Evolutionary conservation across 164 flowering plant species (phyloP).

Genomic region (Magnolia changhungtana): DNA sequence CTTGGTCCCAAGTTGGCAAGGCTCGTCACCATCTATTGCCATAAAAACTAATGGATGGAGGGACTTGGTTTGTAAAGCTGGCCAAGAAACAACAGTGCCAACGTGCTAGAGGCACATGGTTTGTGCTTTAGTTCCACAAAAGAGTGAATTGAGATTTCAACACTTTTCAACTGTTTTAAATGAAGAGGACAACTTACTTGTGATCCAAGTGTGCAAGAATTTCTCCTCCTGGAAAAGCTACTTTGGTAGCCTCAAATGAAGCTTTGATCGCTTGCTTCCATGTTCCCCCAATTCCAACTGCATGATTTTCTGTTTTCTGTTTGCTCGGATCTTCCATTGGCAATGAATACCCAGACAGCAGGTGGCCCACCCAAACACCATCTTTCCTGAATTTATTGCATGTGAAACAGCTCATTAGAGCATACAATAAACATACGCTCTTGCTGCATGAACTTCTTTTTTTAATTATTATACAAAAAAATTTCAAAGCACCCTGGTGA

Average conservation of each 20-base stretch:
- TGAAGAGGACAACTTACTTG: constrained; percentile 47
- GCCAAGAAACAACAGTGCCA: too few species aligned
- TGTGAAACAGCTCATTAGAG: neutral
- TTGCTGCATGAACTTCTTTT: neutral
- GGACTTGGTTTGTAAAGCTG: too few species aligned
- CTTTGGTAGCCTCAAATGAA: constrained; percentile 62
- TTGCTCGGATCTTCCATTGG: constrained; percentile 84
- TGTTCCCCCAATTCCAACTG: constrained; percentile 54
- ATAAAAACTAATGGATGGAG: too few species aligned
- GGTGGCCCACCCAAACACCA: constrained; percentile 79
- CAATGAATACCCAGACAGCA: constrained; percentile 85
- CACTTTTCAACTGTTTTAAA: too few species aligned
- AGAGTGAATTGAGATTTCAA: too few species aligned
- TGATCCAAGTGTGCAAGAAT: constrained; percentile 89
- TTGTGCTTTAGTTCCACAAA: too few species aligned
- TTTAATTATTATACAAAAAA: neutral
- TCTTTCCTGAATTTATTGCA: constrained; percentile 49
- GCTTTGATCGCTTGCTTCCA: constrained; percentile 77
- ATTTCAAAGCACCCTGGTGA: neutral
- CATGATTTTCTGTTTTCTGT: constrained; percentile 27
- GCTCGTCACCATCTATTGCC: too few species aligned
- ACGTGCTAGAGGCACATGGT: too few species aligned
- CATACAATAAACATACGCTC: neutral
- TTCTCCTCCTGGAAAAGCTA: constrained; percentile 86
- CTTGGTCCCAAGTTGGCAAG: too few species aligned